Percentiles rank a stretch among this genome's conserved stretches.
These are phyloP conservation scores for Pseudonitzschia multiseries DNA, from an alignment of 108 stramenopile genomes.

Conservation along the genomic window DNA sequence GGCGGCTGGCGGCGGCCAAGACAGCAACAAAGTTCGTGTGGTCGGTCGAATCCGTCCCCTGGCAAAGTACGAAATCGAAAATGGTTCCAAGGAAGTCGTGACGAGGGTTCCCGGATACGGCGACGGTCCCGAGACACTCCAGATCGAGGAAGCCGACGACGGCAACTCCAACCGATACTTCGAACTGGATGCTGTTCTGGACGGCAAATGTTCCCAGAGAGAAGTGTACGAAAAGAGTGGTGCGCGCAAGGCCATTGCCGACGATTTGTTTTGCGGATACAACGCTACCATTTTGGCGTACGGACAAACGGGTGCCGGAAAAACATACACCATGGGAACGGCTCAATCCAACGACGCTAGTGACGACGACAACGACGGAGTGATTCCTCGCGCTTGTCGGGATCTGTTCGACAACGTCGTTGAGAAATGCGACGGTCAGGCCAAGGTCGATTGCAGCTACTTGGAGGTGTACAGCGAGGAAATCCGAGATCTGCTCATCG, in stretches of 20 bases:
- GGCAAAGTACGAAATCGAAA: slow-evolving; percentile 88
- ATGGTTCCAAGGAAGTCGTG: slow-evolving; percentile 66
- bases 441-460: slow-evolving; percentile 91
- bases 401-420: slow-evolving; percentile 87
- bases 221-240: slow-evolving; percentile 91
- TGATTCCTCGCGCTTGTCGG: slow-evolving; percentile 93
- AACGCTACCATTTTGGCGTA: slow-evolving; percentile 99
- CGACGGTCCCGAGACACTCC: slow-evolving; percentile 45
- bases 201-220: slow-evolving; percentile 73
- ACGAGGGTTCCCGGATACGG: slow-evolving; percentile 13
- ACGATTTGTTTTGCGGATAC: slow-evolving; percentile 94
- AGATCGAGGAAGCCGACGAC: slow-evolving; percentile 32
- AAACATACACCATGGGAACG: slow-evolving; percentile 94
- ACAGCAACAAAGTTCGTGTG: slow-evolving; percentile 56
- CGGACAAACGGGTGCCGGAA: slow-evolving; percentile 95
- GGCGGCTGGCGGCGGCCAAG: background rate
- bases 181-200: slow-evolving; percentile 94
- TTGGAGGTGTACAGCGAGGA: slow-evolving; percentile 99
- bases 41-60: slow-evolving; percentile 95
- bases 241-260: slow-evolving; percentile 76
- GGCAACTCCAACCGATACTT: slow-evolving; percentile 67
- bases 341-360: slow-evolving; percentile 48
- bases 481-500: slow-evolving; percentile 70
- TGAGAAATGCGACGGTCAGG: slow-evolving; percentile 71
- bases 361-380: slow-evolving; percentile 55